Percentiles rank a stretch among this genome's conserved stretches.
phyloP scores from a whole-genome alignment of 2,329 filamentous ascomycete species.

The Ophiostoma pallidulum region DNA sequence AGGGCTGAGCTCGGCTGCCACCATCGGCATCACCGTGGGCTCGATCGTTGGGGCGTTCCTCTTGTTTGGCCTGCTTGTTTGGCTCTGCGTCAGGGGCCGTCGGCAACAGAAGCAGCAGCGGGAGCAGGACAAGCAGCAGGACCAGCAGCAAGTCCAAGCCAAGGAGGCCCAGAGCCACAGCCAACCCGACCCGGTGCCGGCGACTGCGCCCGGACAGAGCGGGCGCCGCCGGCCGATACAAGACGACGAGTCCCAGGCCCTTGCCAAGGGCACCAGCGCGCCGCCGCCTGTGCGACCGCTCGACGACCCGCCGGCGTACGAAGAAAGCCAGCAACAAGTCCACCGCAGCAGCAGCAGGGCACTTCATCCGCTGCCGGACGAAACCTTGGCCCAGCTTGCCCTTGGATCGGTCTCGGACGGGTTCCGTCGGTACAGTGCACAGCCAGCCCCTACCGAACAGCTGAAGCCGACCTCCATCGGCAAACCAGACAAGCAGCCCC shows the following conservation, averaged over 20 bases:
- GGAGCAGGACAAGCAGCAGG: not conserved
- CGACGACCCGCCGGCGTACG: conserved; percentile 11
- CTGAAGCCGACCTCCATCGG: not conserved
- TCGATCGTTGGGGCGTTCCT: not conserved
- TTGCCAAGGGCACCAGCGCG: conserved; percentile 3
- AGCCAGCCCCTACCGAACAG: not conserved
- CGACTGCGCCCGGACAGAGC: no score
- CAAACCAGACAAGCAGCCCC: not conserved
- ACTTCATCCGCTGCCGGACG: not conserved
- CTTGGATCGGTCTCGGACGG: conserved; percentile 8
- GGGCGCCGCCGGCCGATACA: not conserved
- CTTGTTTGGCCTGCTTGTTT: not conserved
- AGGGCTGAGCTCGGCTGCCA: conserved; percentile 1
- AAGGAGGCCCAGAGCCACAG: no score
- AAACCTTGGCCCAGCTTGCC: not conserved
- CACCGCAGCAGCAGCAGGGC: not conserved
- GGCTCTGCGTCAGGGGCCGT: conserved; percentile 1
- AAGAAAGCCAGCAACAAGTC: conserved; percentile 2
- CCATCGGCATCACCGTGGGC: conserved; percentile 8
- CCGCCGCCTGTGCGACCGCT: not conserved
- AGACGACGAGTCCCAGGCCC: not conserved
- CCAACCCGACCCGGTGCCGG: no score
- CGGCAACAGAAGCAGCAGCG: not conserved
- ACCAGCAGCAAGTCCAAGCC: not conserved
- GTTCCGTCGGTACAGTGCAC: conserved; percentile 5